Base-by-base conservation (phyloP, 495 filamentous ascomycete species). In the Xylaria castorea region DNA sequence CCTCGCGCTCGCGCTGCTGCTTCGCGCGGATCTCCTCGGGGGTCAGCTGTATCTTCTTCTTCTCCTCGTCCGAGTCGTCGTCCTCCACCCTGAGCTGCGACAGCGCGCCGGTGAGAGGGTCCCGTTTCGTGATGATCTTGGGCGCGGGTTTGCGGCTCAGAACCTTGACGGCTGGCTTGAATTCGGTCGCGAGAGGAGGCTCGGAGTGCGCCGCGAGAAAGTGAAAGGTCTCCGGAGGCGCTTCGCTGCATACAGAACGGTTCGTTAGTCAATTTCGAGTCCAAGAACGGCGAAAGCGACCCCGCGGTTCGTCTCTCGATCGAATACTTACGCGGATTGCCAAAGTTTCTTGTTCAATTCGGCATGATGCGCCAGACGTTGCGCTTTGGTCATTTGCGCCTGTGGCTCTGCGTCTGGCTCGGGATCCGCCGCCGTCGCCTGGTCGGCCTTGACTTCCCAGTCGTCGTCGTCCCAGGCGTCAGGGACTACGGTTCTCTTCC, bases 391-490 rank as follows among this genome's bases (percentile, higher is more conserved):
- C 70, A 92, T 65, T 32, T 68, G 74, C 14, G 64, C 46, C 64
- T 76, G 69, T 72, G 79, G 88, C 87, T 75, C 85, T 75, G 65
- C 76, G 20, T 79, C 76, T 68, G 81, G 80, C 81, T 88, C 80
- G 30, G 82, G 68, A 46, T 57, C 71, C 40, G 20, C 25, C 1
- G 74, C 55, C 32, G 75, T 75, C 64, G 75, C 76, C 57, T 81
- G 77, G 78, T 97, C 93, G 48, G 92, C 93, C 78, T 92, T 85
- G 6, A 82, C 83, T 78, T 94, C 92, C 93, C 94, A 97, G 76
- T 97, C 93, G 74, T 95, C 93, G 69, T 86, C 77, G 70, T 94
- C 94, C 94, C 94, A 97, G 60, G 93, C 94, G 79, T 97, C 90
- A 40, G 93, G 91, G 70, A 90, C 81, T 53, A 83, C 81, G 51